A percentile compares a stretch with the other conserved stretches of the same genome.
These are phyloP conservation scores for Xylariaceae sp. DNA, from an alignment of 2,329 filamentous ascomycete genomes.

Conservation along the genomic window DNA sequence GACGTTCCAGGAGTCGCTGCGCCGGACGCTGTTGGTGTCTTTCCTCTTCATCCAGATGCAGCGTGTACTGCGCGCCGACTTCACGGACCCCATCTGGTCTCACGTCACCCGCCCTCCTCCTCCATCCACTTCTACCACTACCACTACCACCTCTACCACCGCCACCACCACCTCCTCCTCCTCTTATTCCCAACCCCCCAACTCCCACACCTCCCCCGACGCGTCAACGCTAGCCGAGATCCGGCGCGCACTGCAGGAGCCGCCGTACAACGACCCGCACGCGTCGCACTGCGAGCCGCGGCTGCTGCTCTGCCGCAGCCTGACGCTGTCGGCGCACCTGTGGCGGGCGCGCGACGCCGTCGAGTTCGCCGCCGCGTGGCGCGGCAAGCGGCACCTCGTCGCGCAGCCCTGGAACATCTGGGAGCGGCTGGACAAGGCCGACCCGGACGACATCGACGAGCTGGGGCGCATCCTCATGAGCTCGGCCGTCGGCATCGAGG, in stretches of 20 bases:
- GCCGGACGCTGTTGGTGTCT: conserved; percentile 20
- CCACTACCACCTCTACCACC: not conserved
- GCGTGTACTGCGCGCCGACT: conserved; percentile 17
- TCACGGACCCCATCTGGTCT: conserved; percentile 2
- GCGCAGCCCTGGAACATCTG: conserved; percentile 16
- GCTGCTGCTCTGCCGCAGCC: conserved; percentile 17
- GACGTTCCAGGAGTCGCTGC: conserved; percentile 26
- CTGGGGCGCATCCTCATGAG: conserved; percentile 26
- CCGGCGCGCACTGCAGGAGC: not conserved
- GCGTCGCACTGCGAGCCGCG: conserved; percentile 6
- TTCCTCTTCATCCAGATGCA: conserved; percentile 25
- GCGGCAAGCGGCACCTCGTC: conserved; percentile 20
- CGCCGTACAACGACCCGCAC: not conserved
- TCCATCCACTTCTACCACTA: not conserved
- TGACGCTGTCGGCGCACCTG: conserved; percentile 30
- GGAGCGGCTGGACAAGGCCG: not conserved
- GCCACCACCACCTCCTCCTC: not conserved
- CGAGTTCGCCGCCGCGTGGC: conserved; percentile 29
- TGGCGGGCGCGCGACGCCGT: conserved; percentile 26
- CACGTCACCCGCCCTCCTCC: not conserved
- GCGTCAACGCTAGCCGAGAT: conserved; percentile 5
- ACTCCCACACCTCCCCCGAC: not conserved
- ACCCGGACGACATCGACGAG: conserved; percentile 26
- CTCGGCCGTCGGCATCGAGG: conserved; percentile 23
- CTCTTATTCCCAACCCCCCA: not conserved